Evolutionary conservation across 352 stramenopile species (phyloP), one percentile per base, ranked within the genome.

Genomic region (Pythium diclinum): DNA sequence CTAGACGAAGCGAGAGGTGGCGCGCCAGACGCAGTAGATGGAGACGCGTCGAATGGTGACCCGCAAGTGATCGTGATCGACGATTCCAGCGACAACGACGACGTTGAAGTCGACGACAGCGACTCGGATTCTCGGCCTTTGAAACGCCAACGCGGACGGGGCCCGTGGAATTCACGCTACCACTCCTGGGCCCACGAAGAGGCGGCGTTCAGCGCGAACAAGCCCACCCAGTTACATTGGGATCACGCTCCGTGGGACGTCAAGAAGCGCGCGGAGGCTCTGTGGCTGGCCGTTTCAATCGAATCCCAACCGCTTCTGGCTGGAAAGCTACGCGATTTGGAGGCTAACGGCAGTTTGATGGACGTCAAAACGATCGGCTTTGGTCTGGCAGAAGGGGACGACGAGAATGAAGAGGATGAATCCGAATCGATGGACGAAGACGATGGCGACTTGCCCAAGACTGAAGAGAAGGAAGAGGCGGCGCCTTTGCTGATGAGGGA

Each of bases 241-340:
- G 28, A 34, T 4, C 52, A 47, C 44, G 55, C 19, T 0, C 53
- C 56, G 42, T 73, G 64, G 68, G 25, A 34, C 49, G 21, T n/a
- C 14, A n/a, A 53, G 14, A 58, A 16, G 51, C 42, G 69, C 16
- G 3, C 36, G 2, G 59, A 67, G 6, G 65, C 69, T 40, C 65
- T 76, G 28, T 70, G 65, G 69, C 11, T 76, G 13, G 19, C 25
- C 1, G 46, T 76, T 40, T 61, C 64, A 3, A 36, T 75, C 10
- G 56, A 63, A 36, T 32, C 54, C 1, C 11, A 17, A 16, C 25
- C 51, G 21, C 23, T n/a, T 23, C 8, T 66, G 25, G 25, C 28
- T 17, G 30, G 52, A 14, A 52, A 62, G 21, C 67, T 75, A 17
- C 14, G 17, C 16, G 19, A 32, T 28, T 17, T 71, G 14, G 46